Evolutionary conservation across 1,284 basidiomycete genomes (phyloP).

Genomic region (Rhodofomes roseus): DNA sequence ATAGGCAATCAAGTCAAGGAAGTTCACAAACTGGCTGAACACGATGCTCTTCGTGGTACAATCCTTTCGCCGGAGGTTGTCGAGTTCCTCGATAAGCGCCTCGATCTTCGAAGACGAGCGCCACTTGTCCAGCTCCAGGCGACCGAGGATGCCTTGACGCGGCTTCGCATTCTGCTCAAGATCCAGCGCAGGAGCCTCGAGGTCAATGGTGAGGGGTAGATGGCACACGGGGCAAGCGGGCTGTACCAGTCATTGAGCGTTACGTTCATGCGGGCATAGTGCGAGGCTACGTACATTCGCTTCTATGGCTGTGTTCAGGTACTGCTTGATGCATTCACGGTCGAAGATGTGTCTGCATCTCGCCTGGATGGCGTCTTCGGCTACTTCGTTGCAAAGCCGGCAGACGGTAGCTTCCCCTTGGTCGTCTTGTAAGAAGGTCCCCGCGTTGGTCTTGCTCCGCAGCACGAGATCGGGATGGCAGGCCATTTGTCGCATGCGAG

Average conservation of each 20-base stretch:
- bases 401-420: conserved; percentile 77
- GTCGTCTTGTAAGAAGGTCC: conserved; percentile 58
- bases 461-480: conserved; percentile 95
- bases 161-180: conserved; percentile 63
- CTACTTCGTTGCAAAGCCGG: conserved; percentile 94
- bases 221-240: conserved; percentile 97
- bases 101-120: conserved; percentile 97
- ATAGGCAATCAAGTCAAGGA: conserved; percentile 89
- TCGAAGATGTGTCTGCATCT: conserved; percentile 91
- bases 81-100: conserved; percentile 92
- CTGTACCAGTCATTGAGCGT: conserved; percentile 32
- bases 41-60: conserved; percentile 96
- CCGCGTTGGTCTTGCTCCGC: conserved; percentile 77
- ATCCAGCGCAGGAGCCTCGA: conserved; percentile 91
- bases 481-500: conserved; percentile 94
- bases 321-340: conserved; percentile 94
- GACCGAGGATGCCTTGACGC: conserved; percentile 91
- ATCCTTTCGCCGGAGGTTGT: conserved; percentile 80
- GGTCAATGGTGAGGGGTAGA: conserved; percentile 88
- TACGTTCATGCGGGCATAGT: neutral
- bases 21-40: conserved; percentile 92
- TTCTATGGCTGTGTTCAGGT: conserved; percentile 78
- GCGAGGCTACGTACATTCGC: conserved; percentile 46
- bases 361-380: conserved; percentile 94
- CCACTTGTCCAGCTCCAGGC: conserved; percentile 89